Conservation (phyloP, 2,329 filamentous ascomycete genomes). For the Colletotrichum euphorbiae region DNA sequence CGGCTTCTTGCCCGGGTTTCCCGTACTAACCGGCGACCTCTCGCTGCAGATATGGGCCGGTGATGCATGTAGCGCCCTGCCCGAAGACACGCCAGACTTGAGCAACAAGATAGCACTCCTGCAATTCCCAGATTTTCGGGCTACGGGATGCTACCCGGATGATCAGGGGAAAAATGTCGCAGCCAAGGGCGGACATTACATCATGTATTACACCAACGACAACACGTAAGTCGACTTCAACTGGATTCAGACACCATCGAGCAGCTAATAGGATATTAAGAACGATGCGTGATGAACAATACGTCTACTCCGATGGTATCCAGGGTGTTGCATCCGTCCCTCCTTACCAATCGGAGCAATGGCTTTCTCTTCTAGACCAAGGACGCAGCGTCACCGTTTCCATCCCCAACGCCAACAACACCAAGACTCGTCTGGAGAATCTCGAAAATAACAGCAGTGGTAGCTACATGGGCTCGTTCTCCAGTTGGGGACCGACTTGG, state of each 20-base stretch:
- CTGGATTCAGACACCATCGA: not conserved
- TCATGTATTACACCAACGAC: conserved; percentile 44
- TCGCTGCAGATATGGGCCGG: conserved; percentile 40
- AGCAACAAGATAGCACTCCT: conserved; percentile 55
- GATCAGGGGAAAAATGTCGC: conserved; percentile 54
- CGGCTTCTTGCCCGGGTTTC: conserved; percentile 12
- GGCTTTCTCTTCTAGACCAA: conserved; percentile 10
- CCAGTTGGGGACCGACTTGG: conserved; percentile 71
- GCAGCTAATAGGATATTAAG: not conserved
- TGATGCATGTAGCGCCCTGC: conserved; percentile 33
- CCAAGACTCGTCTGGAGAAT: conserved; percentile 28
- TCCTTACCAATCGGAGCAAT: conserved; percentile 21
- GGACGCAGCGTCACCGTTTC: conserved; percentile 10
- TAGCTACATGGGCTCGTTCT: conserved; percentile 60
- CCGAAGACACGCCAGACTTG: conserved; percentile 54
- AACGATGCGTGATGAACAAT: conserved; percentile 26
- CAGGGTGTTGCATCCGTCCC: conserved; percentile 17
- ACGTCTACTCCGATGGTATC: conserved; percentile 17
- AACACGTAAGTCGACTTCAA: conserved; percentile 35
- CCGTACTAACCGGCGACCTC: conserved; percentile 18
- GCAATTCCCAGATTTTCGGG: conserved; percentile 44
- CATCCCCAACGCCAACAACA: conserved; percentile 29
- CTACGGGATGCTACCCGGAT: conserved; percentile 46
- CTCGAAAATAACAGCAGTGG: conserved; percentile 24
- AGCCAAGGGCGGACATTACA: conserved; percentile 54